Percentiles rank a stretch among this genome's conserved stretches.
These are phyloP conservation scores for Aegilops longissima DNA, from an alignment of 176 grass and related monocot genomes.

Conservation along the genomic window DNA sequence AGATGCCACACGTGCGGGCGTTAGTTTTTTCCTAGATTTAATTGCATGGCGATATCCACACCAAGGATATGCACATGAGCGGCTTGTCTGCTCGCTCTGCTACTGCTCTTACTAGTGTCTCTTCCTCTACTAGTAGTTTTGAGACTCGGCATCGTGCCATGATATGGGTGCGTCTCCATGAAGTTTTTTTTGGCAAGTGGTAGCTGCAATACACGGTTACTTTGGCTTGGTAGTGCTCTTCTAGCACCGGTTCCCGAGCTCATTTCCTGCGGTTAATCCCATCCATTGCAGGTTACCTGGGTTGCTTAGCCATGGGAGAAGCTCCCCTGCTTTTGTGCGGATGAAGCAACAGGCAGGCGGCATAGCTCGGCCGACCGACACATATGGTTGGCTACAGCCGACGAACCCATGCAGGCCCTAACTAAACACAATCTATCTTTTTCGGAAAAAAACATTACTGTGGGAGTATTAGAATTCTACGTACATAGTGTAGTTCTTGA, in stretches of 20 bases:
- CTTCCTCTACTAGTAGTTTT: neutral
- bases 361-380: neutral
- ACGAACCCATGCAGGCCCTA: neutral
- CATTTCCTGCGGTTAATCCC: neutral
- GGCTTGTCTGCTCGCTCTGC: neutral
- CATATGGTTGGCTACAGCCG: neutral
- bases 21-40: no score
- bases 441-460: no score
- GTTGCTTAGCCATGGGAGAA: conserved; percentile 42
- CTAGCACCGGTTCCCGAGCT: no score
- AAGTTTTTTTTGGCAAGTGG: no score
- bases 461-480: neutral
- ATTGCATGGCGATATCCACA: no score
- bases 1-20: no score
- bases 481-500: neutral
- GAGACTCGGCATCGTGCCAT: neutral
- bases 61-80: no score
- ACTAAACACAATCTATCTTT: neutral
- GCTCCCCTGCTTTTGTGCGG: conserved; percentile 16
- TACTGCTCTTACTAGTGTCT: neutral
- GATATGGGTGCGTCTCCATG: no score
- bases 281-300: conserved; percentile 23
- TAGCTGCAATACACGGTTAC: no score
- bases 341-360: conserved; percentile 33
- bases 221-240: no score